Conservation (phyloP, 345 rosid species). For the Salix caprea region DNA sequence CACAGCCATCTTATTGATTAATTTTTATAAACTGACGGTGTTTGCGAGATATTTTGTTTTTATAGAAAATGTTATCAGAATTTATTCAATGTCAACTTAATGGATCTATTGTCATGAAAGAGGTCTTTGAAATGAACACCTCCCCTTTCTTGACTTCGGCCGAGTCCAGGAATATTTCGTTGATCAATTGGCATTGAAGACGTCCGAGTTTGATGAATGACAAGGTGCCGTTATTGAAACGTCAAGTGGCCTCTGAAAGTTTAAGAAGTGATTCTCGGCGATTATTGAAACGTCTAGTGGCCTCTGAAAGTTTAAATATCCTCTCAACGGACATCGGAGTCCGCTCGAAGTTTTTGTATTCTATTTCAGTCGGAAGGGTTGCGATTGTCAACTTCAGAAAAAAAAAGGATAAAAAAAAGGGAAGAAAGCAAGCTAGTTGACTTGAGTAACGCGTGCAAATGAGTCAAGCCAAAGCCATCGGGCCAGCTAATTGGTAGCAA, state of each 20-base stretch:
- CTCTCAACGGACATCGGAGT: not conserved
- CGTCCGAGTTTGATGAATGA: not conserved
- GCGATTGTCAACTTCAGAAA: not conserved
- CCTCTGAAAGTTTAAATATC: not conserved
- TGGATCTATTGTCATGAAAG: not conserved
- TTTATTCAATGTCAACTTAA: not conserved
- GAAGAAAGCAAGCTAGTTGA: not conserved
- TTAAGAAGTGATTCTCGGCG: no score
- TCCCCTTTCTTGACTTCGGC: not conserved
- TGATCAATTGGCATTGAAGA: not conserved
- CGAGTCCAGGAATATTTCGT: not conserved
- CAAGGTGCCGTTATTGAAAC: not conserved
- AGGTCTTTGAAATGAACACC: not conserved
- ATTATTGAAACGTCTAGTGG: not conserved
- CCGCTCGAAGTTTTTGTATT: not conserved
- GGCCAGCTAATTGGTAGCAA: not conserved
- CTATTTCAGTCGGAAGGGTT: not conserved
- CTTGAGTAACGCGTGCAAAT: not conserved
- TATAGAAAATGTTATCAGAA: not conserved
- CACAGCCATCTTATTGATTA: not conserved
- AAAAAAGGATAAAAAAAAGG: not conserved
- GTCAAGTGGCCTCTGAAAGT: not conserved
- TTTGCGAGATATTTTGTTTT: not conserved
- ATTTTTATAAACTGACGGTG: not conserved
- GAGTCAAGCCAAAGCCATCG: not conserved